These are phyloP conservation scores for Bipolaris bicolor DNA, from an alignment of 2,329 filamentous ascomycete genomes.

Conservation along the genomic window DNA sequence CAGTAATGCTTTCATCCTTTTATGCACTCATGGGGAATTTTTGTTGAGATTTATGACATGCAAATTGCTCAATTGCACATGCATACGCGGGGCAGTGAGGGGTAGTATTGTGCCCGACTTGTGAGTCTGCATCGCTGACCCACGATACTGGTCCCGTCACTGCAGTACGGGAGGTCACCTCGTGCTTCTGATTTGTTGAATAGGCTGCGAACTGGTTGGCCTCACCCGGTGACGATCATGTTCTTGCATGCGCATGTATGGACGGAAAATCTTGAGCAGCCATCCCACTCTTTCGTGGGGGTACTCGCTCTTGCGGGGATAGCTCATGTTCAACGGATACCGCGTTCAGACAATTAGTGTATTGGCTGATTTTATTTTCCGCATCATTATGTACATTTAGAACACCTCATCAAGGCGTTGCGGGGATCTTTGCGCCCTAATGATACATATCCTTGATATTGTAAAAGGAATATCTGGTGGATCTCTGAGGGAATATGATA, in stretches of 20 bases:
- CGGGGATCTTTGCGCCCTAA: no score
- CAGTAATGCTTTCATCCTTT: background rate
- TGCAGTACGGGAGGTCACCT: background rate
- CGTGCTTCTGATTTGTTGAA: background rate
- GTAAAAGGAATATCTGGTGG: no score
- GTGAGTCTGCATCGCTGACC: conserved; percentile 7
- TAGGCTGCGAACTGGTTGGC: background rate
- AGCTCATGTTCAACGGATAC: no score
- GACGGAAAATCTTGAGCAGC: no score
- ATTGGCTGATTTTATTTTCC: no score
- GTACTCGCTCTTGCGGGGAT: no score
- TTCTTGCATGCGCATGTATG: background rate
- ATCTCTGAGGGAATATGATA: no score
- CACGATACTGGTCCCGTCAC: background rate
- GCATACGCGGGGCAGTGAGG: conserved; percentile 23
- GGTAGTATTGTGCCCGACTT: conserved; percentile 10
- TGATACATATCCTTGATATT: no score
- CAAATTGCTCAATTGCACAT: conserved; percentile 14
- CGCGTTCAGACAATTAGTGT: no score
- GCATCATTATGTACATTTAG: no score
- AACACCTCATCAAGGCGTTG: no score
- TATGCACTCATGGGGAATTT: background rate
- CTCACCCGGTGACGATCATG: background rate
- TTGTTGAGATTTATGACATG: conserved; percentile 1
- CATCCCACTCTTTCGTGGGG: no score